Base-by-base conservation (phyloP, 2,329 filamentous ascomycete species). In the Phoma herbarum region DNA sequence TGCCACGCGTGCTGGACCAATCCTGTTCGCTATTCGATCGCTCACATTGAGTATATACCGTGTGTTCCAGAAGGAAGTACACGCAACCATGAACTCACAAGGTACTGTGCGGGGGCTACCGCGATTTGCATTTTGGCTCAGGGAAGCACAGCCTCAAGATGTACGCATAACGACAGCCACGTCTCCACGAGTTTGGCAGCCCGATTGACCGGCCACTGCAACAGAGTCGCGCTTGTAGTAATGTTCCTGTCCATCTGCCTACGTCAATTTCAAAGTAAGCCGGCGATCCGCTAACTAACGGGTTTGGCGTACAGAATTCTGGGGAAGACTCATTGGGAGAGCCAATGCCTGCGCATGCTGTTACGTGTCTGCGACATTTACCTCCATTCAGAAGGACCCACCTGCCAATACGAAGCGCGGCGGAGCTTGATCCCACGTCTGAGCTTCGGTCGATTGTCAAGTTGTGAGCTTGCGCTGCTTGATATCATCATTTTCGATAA, bases 401-500 rank as follows among this genome's bases (percentile, higher is more conserved):
- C 53, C 44, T 23, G 29, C 28, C 22, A 35, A 14, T 41, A 52
- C 44, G 43, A 44, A 12, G 33, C 20, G 37, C 23, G 26, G 23
- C 44, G 42, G 49, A 31, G 37, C 55, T 52, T 47, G 43, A n/a
- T 41, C 29, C 48, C 49, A 52, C 18, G 43, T 48, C 23, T 29
- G 43, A 52, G 41, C 53, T 61, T 50, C 35, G 42, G 33, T 46
- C 26, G 29, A n/a, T 42, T 47, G n/a, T 20, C 35, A 47, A 18
- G 33, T 52, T 33, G 16, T 44, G 35, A 50, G 57, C 47, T 60
- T 58, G 39, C 26, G 43, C 44, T 45, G 46, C 37, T 57, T 65
- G 54, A 65, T 63, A 63, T 66, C 62, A 63, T 62, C 26, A 26
- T 57, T 53, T 47, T 61, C 41, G 43, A 62, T 56, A 57, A 59